A percentile compares a stretch with the other conserved stretches of the same genome.
These are phyloP conservation scores for Maudiozyma humilis DNA, from an alignment of 1,139 yeast genomes.

Conservation along the genomic window DNA sequence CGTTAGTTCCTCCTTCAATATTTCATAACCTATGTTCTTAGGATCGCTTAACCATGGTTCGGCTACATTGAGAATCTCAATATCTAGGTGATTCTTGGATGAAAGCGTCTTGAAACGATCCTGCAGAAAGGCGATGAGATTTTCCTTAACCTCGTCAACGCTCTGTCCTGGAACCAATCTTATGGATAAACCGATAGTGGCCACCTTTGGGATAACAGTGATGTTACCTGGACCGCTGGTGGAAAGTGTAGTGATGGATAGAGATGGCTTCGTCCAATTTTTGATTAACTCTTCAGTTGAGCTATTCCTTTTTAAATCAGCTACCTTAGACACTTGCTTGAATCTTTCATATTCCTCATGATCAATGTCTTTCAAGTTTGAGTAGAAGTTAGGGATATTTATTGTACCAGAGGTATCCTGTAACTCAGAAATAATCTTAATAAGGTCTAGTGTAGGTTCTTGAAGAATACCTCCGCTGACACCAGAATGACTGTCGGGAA, in stretches of 20 bases:
- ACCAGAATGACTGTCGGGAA: conserved; percentile 91
- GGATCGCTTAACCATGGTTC: conserved; percentile 97
- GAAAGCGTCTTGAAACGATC: conserved; percentile 40
- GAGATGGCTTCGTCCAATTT: conserved; percentile 89
- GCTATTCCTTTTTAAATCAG: conserved; percentile 32
- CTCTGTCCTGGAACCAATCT: conserved; percentile 88
- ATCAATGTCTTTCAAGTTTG: conserved; percentile 50
- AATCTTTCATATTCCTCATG: conserved; percentile 52
- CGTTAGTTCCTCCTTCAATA: conserved; percentile 51
- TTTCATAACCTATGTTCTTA: conserved; percentile 58
- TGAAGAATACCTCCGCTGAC: conserved; percentile 88
- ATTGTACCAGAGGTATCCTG: conserved; percentile 54
- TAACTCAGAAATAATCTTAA: conserved; percentile 59
- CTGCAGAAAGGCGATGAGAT: conserved; percentile 42
- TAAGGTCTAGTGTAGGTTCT: conserved; percentile 84
- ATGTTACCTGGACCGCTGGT: conserved; percentile 88
- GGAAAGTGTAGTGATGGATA: conserved; percentile 77
- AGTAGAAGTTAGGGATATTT: conserved; percentile 61
- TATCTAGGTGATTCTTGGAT: conserved; percentile 51
- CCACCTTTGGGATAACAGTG: conserved; percentile 81
- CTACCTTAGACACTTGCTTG: conserved; percentile 44
- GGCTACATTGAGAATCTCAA: conserved; percentile 69
- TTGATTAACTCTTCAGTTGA: conserved; percentile 50
- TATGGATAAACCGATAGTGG: conserved; percentile 67
- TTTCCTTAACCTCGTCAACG: conserved; percentile 45